Percentiles rank a stretch among this genome's conserved stretches.
These are phyloP conservation scores for Phaeosphaeriaceae sp. DNA, from an alignment of 2,329 filamentous ascomycete genomes.

Conservation along the genomic window DNA sequence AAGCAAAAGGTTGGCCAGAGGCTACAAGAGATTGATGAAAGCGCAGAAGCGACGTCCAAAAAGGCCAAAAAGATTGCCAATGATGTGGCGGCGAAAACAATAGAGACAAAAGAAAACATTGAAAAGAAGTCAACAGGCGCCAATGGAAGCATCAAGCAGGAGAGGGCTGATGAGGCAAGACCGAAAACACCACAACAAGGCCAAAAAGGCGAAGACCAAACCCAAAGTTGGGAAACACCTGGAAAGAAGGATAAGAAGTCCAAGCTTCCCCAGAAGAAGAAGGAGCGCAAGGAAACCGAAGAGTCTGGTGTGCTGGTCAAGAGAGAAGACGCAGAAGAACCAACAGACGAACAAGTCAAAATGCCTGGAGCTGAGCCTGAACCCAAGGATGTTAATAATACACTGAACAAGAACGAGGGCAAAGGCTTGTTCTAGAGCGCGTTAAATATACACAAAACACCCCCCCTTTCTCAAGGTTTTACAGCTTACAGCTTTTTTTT, in stretches of 20 bases:
- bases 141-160: conserved; percentile 14
- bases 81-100: conserved; percentile 27
- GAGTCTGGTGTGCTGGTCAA: conserved; percentile 15
- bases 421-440: conserved; percentile 27
- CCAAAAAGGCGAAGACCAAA: conserved; percentile 7
- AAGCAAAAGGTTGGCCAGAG: conserved; percentile 35
- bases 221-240: conserved; percentile 10
- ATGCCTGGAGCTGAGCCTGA: conserved; percentile 29
- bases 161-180: conserved; percentile 10
- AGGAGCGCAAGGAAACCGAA: conserved; percentile 19
- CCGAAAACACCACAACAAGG: neutral
- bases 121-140: conserved; percentile 7
- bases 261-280: conserved; percentile 16
- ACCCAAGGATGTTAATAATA: conserved; percentile 36
- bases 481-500: too few species aligned
- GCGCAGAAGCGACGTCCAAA: conserved; percentile 24
- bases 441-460: too few species aligned
- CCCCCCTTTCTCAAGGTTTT: too few species aligned
- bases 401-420: conserved; percentile 22
- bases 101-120: conserved; percentile 20
- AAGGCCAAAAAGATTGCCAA: conserved; percentile 36
- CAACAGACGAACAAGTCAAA: conserved; percentile 7
- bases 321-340: conserved; percentile 3
- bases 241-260: conserved; percentile 21
- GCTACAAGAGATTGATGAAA: conserved; percentile 36